A percentile compares a stretch with the other conserved stretches of the same genome.
Conservation (phyloP, 345 rosid species). For the Raphanus raphanistrum region DNA sequence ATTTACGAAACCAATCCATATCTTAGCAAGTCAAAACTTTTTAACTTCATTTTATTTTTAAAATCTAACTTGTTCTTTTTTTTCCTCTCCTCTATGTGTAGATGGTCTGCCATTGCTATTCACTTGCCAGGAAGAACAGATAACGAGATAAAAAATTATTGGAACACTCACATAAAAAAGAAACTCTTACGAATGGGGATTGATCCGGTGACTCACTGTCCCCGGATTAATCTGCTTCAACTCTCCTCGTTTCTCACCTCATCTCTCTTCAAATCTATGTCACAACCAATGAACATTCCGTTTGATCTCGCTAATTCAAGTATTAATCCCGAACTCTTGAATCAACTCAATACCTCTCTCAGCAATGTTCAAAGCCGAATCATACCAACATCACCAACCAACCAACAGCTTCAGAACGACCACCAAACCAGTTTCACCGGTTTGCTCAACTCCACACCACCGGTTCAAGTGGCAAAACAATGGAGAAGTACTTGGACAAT, state of each 20-base stretch:
- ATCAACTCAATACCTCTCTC: constrained; percentile 22
- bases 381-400: constrained; percentile 23
- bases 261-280: constrained; percentile 32
- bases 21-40: constrained; percentile 17
- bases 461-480: constrained; percentile 34
- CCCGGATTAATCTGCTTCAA: constrained; percentile 34
- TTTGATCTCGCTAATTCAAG: constrained; percentile 22
- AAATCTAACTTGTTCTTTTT: neutral
- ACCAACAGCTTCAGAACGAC: constrained; percentile 30
- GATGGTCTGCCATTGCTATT: constrained; percentile 74
- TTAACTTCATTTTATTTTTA: neutral
- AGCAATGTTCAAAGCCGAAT: constrained; percentile 27
- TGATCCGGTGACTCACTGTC: constrained; percentile 75
- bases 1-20: constrained; percentile 5
- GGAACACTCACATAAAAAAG: constrained; percentile 76
- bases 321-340: constrained; percentile 22
- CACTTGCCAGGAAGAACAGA: constrained; percentile 68
- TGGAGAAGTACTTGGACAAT: constrained; percentile 28
- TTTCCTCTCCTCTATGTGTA: constrained; percentile 9
- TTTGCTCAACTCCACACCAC: constrained; percentile 34
- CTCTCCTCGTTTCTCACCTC: constrained; percentile 38
- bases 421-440: constrained; percentile 29
- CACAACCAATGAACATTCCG: constrained; percentile 23
- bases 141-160: constrained; percentile 66
- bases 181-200: constrained; percentile 80